Base-by-base conservation (phyloP, 805 yeast genomes). In the Pichia nanzhaoensis region DNA sequence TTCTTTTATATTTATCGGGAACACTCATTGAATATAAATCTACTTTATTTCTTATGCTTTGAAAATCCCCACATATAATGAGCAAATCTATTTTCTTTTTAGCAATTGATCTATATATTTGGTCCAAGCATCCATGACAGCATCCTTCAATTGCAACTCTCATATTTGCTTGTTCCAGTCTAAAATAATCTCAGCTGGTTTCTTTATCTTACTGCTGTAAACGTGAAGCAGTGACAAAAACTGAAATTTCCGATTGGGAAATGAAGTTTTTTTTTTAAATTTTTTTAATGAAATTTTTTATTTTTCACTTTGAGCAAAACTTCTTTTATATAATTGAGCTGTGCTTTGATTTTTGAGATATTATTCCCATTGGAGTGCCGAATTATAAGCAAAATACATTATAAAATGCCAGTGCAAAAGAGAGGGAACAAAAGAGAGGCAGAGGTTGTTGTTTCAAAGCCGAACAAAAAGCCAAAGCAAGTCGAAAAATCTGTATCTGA, bases 1-100 rank as follows among this genome's bases (percentile, higher is more conserved):
- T 57, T 35, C 61, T 61, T 37, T 75, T 72, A 62, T 84, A 93
- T 60, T 91, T 91, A 0, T 66, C 65, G 0, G 99, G 99, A 9
- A 88, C 87, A 22, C 85, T 75, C 54, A 90, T 73, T 37, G 86
- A 78, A 27, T 72, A 56, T 39, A 88, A 67, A 60, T 93, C 99
- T 2, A 70, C 63, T 18, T 55, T 53, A 50, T 75, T 73, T 44
- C 98, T 64, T 3, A 87, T 56, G 1, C 95, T 83, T 64, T 93
- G 96, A 59, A 93, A 85, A 61, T 93, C 99, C 0, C 99, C 99
- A 52, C 95, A 80, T 3, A 93, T 80, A 3, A 93, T 65, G 16
- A 93, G 71, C 1, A 84, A 61, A 30, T 82, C 85, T 0, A 79
- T 73, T 24, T 38, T 40, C 3, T 68, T 53, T 4, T 42, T 38